phyloP scores from a whole-genome alignment of 768 basidiomycete genomes.

The Peribolospora kevripleyi region DNA sequence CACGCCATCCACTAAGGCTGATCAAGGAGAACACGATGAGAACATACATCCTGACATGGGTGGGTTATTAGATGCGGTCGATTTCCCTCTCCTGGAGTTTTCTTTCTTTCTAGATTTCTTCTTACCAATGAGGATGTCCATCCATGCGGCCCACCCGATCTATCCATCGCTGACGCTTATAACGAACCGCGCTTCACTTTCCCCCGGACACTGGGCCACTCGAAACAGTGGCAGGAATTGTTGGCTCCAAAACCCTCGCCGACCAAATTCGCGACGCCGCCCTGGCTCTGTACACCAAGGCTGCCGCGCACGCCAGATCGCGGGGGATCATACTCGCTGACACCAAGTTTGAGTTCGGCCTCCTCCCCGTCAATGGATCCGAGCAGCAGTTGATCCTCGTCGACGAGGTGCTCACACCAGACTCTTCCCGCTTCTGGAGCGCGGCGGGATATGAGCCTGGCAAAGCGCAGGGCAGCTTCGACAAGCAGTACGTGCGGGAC shows the following conservation, averaged over 20 bases:
- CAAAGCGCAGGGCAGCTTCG: slow-evolving; percentile 62
- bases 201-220: neutral
- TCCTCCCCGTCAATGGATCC: slow-evolving; percentile 26
- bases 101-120: neutral
- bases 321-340: slow-evolving; percentile 83
- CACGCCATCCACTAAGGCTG: slow-evolving; percentile 93
- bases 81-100: neutral
- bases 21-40: slow-evolving; percentile 80
- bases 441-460: slow-evolving; percentile 46
- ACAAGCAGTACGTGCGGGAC: slow-evolving; percentile 88
- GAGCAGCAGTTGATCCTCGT: slow-evolving; percentile 46
- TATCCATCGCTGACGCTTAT: too few relatives aligned
- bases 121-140: neutral
- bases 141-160: neutral
- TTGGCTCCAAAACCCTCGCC: neutral
- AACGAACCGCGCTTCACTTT: too few relatives aligned
- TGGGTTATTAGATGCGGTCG: slow-evolving; percentile 14
- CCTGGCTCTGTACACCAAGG: slow-evolving; percentile 37
- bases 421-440: slow-evolving; percentile 95
- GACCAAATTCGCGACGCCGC: slow-evolving; percentile 7
- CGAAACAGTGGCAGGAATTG: neutral
- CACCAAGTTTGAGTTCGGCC: slow-evolving; percentile 96
- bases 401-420: slow-evolving; percentile 91
- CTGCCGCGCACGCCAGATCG: slow-evolving; percentile 44
- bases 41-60: slow-evolving; percentile 72